Evolutionary conservation across 2,329 filamentous ascomycete genomes (phyloP).

Genomic region (Pyricularia pennisetigena): DNA sequence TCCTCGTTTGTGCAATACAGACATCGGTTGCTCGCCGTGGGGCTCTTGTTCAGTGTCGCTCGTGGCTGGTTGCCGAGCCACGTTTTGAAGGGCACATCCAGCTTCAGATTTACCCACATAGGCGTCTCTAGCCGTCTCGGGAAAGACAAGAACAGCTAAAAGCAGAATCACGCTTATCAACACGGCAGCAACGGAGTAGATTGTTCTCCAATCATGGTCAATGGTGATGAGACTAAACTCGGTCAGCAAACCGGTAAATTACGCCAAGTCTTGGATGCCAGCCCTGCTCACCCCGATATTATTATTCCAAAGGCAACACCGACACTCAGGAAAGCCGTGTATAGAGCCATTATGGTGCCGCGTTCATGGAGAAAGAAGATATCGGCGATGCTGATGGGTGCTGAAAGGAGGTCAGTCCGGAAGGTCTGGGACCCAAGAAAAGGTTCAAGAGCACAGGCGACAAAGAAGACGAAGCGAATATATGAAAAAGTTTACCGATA

Average conservation of each 20-base stretch:
- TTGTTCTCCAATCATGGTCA: constrained; percentile 35
- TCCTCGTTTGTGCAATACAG: constrained; percentile 13
- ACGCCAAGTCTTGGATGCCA: constrained; percentile 31
- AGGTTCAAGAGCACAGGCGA: not conserved
- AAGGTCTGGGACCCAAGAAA: not conserved
- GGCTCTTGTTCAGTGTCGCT: not conserved
- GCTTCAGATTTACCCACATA: constrained; percentile 25
- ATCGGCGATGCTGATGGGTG: constrained; percentile 22
- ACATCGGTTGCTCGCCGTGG: not conserved
- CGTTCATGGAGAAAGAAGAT: constrained; percentile 16
- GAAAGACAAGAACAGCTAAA: constrained; percentile 41
- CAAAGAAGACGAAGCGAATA: not conserved
- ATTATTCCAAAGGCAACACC: constrained; percentile 25
- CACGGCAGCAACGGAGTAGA: constrained; percentile 40
- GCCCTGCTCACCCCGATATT: constrained; percentile 20
- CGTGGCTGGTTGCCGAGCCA: constrained; percentile 8
- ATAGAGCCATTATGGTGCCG: constrained; percentile 30
- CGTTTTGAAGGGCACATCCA: constrained; percentile 9
- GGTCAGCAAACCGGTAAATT: constrained; percentile 11
- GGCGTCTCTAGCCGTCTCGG: constrained; percentile 33
- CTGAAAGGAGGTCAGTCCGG: constrained; percentile 14
- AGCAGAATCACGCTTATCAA: constrained; percentile 37
- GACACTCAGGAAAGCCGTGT: constrained; percentile 12
- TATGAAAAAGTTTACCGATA: constrained; percentile 19
- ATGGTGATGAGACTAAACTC: constrained; percentile 34